Percentiles rank a stretch among this genome's conserved stretches.
phyloP scores from a whole-genome alignment of 2,329 filamentous ascomycete species.

The Graphium sp. region DNA sequence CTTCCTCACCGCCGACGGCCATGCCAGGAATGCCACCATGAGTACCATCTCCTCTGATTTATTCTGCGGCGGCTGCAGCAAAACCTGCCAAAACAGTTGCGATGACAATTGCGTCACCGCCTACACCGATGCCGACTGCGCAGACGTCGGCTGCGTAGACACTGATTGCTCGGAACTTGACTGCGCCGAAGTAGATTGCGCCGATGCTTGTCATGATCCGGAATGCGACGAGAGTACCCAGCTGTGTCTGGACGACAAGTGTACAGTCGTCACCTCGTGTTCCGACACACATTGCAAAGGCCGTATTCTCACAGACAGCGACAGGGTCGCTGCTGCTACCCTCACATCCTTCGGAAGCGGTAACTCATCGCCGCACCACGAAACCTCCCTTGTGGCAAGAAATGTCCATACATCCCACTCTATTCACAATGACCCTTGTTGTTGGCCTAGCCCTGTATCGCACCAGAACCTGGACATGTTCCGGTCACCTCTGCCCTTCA shows the following conservation, averaged over 20 bases:
- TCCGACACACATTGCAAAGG: slow-evolving; percentile 5
- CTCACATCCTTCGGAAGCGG: slow-evolving; percentile 13
- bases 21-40: too few relatives aligned
- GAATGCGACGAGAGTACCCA: slow-evolving; percentile 15
- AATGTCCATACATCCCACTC: slow-evolving; percentile 1
- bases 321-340: slow-evolving; percentile 11
- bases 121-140: slow-evolving; percentile 17
- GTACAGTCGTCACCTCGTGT: slow-evolving; percentile 11
- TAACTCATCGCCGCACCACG: background rate
- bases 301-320: slow-evolving; percentile 8
- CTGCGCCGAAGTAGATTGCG: slow-evolving; percentile 14
- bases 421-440: background rate
- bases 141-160: too few relatives aligned
- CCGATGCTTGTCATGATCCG: slow-evolving; percentile 17
- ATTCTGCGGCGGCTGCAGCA: background rate
- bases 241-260: slow-evolving; percentile 18
- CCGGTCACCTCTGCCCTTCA: too few relatives aligned
- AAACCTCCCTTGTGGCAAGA: background rate
- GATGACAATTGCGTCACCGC: slow-evolving; percentile 14
- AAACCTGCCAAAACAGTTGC: slow-evolving; percentile 3
- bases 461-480: too few relatives aligned
- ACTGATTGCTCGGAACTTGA: slow-evolving; percentile 16
- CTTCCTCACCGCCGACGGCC: background rate
- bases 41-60: background rate
- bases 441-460: too few relatives aligned